Evolutionary conservation across 495 filamentous ascomycete species (phyloP).

Genomic region (Penicillium fimorum): DNA sequence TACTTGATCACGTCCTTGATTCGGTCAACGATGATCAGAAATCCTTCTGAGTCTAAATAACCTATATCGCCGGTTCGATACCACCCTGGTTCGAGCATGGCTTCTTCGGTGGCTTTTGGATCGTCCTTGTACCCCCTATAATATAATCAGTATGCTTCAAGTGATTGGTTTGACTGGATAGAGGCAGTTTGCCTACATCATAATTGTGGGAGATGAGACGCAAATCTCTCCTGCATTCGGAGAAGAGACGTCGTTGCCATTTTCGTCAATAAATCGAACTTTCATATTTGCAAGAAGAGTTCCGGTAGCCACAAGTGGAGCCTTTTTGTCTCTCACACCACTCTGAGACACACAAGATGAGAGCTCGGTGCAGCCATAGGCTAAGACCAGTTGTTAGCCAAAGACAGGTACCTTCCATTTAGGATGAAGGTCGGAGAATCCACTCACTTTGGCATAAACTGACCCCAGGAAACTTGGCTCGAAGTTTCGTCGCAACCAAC

Average conservation of each 20-base stretch:
- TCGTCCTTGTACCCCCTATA: slow-evolving; percentile 13
- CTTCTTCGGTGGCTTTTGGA: not conserved
- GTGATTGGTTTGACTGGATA: not conserved
- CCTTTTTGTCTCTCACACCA: slow-evolving; percentile 9
- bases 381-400: not conserved
- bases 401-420: not conserved
- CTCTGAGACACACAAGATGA: slow-evolving; percentile 11
- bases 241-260: slow-evolving; percentile 11
- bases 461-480: slow-evolving; percentile 6
- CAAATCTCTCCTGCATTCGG: slow-evolving; percentile 13
- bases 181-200: slow-evolving; percentile 7
- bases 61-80: slow-evolving; percentile 58
- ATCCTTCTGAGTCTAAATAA: slow-evolving; percentile 39
- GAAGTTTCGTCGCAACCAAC: slow-evolving; percentile 9
- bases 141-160: not conserved
- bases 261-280: slow-evolving; percentile 11
- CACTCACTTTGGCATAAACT: slow-evolving; percentile 12
- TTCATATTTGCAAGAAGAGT: slow-evolving; percentile 14
- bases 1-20: slow-evolving; percentile 42
- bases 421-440: not conserved
- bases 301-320: slow-evolving; percentile 13
- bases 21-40: slow-evolving; percentile 36
- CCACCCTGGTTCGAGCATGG: slow-evolving; percentile 32
- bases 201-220: slow-evolving; percentile 7
- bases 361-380: slow-evolving; percentile 14